Base-by-base conservation (phyloP, 345 rosid genomes). In the Dipteronia dyeriana region DNA sequence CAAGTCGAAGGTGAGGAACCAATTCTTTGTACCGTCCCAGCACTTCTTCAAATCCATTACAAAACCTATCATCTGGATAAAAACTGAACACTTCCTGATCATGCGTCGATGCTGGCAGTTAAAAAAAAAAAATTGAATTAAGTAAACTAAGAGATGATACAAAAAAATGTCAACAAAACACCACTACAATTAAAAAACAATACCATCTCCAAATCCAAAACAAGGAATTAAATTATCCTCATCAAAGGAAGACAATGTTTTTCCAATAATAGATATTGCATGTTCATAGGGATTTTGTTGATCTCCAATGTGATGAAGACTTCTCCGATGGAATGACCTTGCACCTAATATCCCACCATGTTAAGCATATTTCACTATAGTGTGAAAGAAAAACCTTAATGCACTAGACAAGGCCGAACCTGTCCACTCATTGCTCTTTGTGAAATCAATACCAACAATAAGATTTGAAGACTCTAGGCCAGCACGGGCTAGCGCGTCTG, bases 141-240 rank as follows among this genome's bases (percentile, higher is more conserved):
- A 2, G 23, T 14, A n/a, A 66, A 22, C 14, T 31, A 14, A 7
- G 13, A 34, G 13, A 22, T 25, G 9, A 62, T 10, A 66, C 2
- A 16, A 20, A 14, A 49, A 51, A 9, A 66, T 5, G 7, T 45
- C 62, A 7, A 75, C 31, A 56, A 17, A 6, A 41, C 13, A 64
- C 12, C 25, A 26, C 31, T 75, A 29, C 26, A 47, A 57, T 34
- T 51, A 11, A 9, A 31, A 4, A 1, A 38, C 11, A 70, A 61
- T 86, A 96, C 98, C 97, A 84, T 96, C 99, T 81, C 99, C 99
- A 76, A 96, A 96, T 66, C 99, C 99, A 51, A 79, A 96, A 81
- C 99, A 96, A 1, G 99, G 99, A 85, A 96, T 94, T 80, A 87
- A 75, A 82, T 96, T 96, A 77, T 96, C 98, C 65, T 96, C 99